Evolutionary conservation across 2,329 filamentous ascomycete species (phyloP).

Genomic region (Trichoderma koningiopsis): DNA sequence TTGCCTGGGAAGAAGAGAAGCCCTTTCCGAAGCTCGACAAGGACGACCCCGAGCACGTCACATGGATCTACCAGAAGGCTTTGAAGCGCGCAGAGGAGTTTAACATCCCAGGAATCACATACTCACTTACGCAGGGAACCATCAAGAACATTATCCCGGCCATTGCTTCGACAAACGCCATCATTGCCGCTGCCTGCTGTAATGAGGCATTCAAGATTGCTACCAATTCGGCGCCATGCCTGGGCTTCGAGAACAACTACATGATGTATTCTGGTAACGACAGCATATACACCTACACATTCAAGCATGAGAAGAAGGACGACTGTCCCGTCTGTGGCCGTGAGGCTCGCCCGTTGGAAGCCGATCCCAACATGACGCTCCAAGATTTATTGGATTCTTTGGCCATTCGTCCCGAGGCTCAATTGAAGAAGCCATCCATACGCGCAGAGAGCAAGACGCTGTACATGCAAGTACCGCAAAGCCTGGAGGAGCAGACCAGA

Average conservation of each 20-base stretch:
- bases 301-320: conserved; percentile 88
- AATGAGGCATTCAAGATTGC: conserved; percentile 97
- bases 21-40: conserved; percentile 87
- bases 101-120: conserved; percentile 89
- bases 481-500: conserved; percentile 81
- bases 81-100: conserved; percentile 81
- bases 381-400: conserved; percentile 84
- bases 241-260: conserved; percentile 83
- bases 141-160: conserved; percentile 99
- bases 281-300: conserved; percentile 95
- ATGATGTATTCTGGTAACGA: conserved; percentile 99
- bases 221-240: conserved; percentile 75
- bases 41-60: conserved; percentile 94
- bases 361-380: conserved; percentile 72
- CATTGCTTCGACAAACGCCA: conserved; percentile 96
- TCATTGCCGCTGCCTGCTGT: conserved; percentile 92
- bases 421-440: conserved; percentile 91
- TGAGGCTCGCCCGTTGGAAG: conserved; percentile 71
- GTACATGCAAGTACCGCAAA: conserved; percentile 83
- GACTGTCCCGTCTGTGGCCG: conserved; percentile 95
- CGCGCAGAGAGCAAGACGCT: conserved; percentile 77
- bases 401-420: conserved; percentile 80
- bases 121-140: conserved; percentile 93
- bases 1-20: conserved; percentile 89
- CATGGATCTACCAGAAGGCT: conserved; percentile 92